Evolutionary conservation across 352 stramenopile species (phyloP), one percentile per base, ranked within the genome.

Genomic region (Phytophthora pinifolia): DNA sequence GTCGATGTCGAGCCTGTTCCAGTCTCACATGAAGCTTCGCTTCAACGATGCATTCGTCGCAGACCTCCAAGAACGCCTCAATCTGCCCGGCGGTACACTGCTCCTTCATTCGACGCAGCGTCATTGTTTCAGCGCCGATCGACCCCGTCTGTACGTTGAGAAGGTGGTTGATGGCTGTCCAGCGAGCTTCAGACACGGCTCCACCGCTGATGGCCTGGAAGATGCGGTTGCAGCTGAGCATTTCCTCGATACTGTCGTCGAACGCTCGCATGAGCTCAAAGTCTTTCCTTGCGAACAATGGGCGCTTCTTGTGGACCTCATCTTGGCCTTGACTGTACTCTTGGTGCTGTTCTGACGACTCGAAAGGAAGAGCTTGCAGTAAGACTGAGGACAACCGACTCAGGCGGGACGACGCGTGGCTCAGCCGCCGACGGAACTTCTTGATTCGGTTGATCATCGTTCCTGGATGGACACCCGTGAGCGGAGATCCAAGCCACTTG

Each of bases 1-100:
- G n/a, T 22, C 65, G 59, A 34, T 79, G 59, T 8, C 55, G 59
- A 32, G 64, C 30, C 9, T 72, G 64, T 13, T 83, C 65, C 38
- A 74, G 36, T 14, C 72, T 71, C 13, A 44, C 12, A 25, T 67
- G 74, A 0, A 84, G 34, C 30, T 79, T 83, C 0, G 70, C 53
- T 47, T 88, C 77, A 3, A 85, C 37, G n/a, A 86, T 75, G 31
- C 66, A 66, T n/a, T 76, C 49, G n/a, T 83, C 73, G 33, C 76
- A 86, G 6, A 82, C 42, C 2, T 47, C 18, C 1, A 78, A 6
- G 25, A 70, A 51, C 12, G 46, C 38, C 9, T 62, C 49, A n/a
- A 70, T 42, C 31, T 66, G 49, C 3, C 15, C 27, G 6, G 22
- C 8, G 12, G 32, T 20, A 18, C 49, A 79, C 12, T 67, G 38